Evolutionary conservation across 2,329 filamentous ascomycete species (phyloP), one percentile per base, ranked within the genome.

Genomic region (Coleophoma cylindrospora): DNA sequence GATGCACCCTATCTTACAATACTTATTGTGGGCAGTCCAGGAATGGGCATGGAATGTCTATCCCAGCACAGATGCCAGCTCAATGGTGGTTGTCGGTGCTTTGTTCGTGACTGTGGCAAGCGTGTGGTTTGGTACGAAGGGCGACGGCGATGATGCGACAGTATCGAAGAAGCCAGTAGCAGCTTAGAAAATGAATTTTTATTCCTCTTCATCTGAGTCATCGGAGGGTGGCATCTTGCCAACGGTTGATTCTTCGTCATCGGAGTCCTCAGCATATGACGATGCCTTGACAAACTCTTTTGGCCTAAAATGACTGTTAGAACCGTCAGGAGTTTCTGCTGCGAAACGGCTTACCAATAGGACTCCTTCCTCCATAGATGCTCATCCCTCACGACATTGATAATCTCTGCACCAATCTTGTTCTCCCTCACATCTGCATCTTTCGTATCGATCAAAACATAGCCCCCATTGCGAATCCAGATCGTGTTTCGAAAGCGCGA

Each of bases 381-480:
- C 73, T 96, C 91, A 63, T 96, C 90, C 36, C 89, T 78, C 36
- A 97, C 91, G 34, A 97, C 83, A 64, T 96, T 96, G 58, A 95
- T 77, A 61, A 99, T 96, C 68, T 96, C 89, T 13, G 92, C 94
- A 47, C 81, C 78, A 12, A 95, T 80, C 67, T 90, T 91, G 61
- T 90, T 90, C 41, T 86, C 84, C 47, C 84, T 72, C 21, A 79
- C 81, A 27, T 83, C 81, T 36, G 84, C 74, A 2, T 79, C 74
- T 32, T 77, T 75, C 21, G 81, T 86, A 57, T 97, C 88, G 13
- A 96, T 78, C 11, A 97, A 71, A 32, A 96, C 91, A 67, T 86
- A 97, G 0, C 90, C 89, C 32, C 91, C 88, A 15, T 90, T 84
- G 69, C 88, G 91, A 67, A 97, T 87, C 89, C 90, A 97, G 56